Conservation (phyloP, 2,329 filamentous ascomycete genomes). For the Grosmannia huntii region DNA sequence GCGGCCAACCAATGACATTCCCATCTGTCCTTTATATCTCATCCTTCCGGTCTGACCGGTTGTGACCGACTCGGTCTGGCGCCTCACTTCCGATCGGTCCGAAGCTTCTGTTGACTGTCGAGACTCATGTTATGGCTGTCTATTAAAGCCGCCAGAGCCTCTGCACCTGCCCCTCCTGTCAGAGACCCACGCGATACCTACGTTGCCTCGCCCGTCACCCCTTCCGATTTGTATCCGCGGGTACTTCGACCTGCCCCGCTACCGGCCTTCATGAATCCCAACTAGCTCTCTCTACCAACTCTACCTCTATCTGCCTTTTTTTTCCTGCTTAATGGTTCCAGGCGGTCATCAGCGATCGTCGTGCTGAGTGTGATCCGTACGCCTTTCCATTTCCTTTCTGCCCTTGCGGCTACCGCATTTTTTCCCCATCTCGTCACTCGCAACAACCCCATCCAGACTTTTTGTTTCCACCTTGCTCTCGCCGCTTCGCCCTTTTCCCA, state of each 20-base stretch:
- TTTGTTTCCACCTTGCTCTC: not conserved
- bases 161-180: not conserved
- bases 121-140: not conserved
- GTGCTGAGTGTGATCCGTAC: conserved; percentile 1
- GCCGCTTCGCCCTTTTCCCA: not conserved
- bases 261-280: not conserved
- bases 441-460: not conserved
- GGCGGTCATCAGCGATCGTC: not conserved
- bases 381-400: not conserved
- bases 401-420: not conserved
- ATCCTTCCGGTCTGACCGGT: not conserved
- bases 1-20: not conserved
- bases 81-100: not conserved
- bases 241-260: not conserved
- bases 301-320: not conserved
- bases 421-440: not conserved
- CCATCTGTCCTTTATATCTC: not conserved
- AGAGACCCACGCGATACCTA: not conserved
- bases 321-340: not conserved
- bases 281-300: not conserved
- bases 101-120: not conserved
- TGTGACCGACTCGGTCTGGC: not conserved
- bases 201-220: not conserved
- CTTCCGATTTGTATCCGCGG: not conserved
- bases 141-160: not conserved